A percentile compares a stretch with the other conserved stretches of the same genome.
Conservation (phyloP, 2,329 filamentous ascomycete species). For the Chrysosporium queenslandicum region DNA sequence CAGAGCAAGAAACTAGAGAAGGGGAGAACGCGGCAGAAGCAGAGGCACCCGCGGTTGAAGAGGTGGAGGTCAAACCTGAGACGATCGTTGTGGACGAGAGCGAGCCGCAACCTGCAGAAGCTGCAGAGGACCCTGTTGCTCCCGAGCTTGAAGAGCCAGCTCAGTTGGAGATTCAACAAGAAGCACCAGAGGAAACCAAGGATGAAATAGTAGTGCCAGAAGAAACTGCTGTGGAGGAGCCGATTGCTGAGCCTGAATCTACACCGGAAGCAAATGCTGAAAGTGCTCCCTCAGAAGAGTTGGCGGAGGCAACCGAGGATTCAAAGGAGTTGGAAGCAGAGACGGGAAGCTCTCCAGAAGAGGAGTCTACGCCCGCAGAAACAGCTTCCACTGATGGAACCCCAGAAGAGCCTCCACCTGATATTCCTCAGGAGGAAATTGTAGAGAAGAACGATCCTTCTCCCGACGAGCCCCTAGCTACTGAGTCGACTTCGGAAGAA, state of each 20-base stretch:
- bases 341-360: no score
- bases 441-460: background rate
- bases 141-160: background rate
- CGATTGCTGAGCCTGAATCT: background rate
- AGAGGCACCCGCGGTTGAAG: background rate
- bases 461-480: background rate
- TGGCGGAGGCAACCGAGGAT: background rate
- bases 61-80: background rate
- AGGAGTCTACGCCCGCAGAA: constrained; percentile 12
- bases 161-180: background rate
- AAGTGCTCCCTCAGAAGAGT: background rate
- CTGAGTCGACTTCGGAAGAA: background rate
- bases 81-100: background rate
- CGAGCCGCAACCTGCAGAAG: constrained; percentile 2
- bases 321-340: background rate
- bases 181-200: constrained; percentile 2
- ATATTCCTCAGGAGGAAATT: background rate
- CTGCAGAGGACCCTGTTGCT: background rate
- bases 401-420: constrained; percentile 1
- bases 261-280: background rate
- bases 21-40: constrained; percentile 4
- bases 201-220: background rate
- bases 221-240: constrained; percentile 6
- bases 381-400: constrained; percentile 7
- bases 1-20: constrained; percentile 7